Base-by-base conservation (phyloP, 2,329 filamentous ascomycete genomes). In the Aspergillus awamori region DNA sequence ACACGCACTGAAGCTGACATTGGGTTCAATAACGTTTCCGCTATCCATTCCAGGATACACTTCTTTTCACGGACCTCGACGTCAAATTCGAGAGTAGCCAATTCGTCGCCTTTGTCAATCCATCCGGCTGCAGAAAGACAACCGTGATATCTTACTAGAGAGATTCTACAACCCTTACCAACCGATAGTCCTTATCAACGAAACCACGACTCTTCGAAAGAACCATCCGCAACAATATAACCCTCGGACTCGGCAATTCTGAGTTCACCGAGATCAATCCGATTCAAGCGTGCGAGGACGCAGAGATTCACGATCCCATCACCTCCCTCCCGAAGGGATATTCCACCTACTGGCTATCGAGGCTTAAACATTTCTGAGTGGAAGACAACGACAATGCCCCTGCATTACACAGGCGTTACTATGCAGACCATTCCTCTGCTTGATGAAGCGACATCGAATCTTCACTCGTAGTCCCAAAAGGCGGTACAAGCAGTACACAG, bases 141-240 rank as follows among this genome's bases (percentile, higher is more conserved):
- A 82, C 80, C 0, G 70, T 81, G 1, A 74, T 83, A 26, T 76
- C 79, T 1, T 83, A 5, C 72, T 83, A 8, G 79, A 82, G 64
- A 75, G 79, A 22, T 82, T 82, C 69, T 83, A 82, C 67, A 73
- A 79, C 41, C 78, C 79, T 0, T 65, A 73, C 4, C 52, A 69
- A 6, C 91, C 92, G 8, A 77, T 79, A 4, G 87, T 95, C 54
- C 77, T 88, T 0, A 84, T 86, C 70, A 87, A 91, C 71, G 86
- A 90, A 93, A 72, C 83, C 90, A 7, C 87, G 87, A 0, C 81
- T 93, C 0, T 92, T 91, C 70, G 86, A 88, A 73, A 87, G 87
- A 65, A 86, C 86, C 1, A 81, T 92, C 20, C 82, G 85, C 20
- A 89, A 92, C 62, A 91, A 91, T 67, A 85, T 91, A 54, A 74